Evolutionary conservation across 331 rosid genomes (phyloP).

Genomic region (Malus hybrid): DNA sequence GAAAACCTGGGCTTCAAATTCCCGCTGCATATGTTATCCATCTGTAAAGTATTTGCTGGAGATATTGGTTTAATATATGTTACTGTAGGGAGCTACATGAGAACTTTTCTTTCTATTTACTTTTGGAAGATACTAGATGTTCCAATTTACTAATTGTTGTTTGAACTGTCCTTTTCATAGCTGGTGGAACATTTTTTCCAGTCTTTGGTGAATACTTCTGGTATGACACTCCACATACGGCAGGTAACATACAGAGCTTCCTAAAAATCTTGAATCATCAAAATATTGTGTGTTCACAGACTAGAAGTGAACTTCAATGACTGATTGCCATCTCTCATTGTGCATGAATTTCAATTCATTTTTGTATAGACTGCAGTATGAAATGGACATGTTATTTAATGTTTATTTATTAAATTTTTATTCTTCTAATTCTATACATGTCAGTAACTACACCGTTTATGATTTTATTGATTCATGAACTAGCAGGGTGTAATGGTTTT

Average conservation of each 20-base stretch:
- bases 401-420: not conserved
- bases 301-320: not conserved
- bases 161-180: conserved; percentile 30
- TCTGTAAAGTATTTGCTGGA: not conserved
- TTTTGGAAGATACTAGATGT: not conserved
- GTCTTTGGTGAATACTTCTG: conserved; percentile 96
- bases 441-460: not conserved
- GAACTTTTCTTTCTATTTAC: not conserved
- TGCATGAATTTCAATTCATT: not conserved
- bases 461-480: not conserved
- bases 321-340: not conserved
- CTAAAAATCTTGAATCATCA: not conserved
- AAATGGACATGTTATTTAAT: not conserved
- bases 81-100: not conserved
- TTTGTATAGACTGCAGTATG: not conserved
- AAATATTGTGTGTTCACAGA: not conserved
- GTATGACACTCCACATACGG: conserved; percentile 91
- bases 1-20: conserved; percentile 1
- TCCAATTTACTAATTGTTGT: conserved; percentile 1
- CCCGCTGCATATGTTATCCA: not conserved
- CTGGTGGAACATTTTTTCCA: conserved; percentile 98
- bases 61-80: not conserved
- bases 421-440: not conserved
- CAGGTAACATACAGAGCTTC: conserved; percentile 52
- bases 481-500: not conserved